A percentile compares a stretch with the other conserved stretches of the same genome.
These are phyloP conservation scores for Clonostachys rosea DNA, from an alignment of 2,329 filamentous ascomycete genomes.

Conservation along the genomic window DNA sequence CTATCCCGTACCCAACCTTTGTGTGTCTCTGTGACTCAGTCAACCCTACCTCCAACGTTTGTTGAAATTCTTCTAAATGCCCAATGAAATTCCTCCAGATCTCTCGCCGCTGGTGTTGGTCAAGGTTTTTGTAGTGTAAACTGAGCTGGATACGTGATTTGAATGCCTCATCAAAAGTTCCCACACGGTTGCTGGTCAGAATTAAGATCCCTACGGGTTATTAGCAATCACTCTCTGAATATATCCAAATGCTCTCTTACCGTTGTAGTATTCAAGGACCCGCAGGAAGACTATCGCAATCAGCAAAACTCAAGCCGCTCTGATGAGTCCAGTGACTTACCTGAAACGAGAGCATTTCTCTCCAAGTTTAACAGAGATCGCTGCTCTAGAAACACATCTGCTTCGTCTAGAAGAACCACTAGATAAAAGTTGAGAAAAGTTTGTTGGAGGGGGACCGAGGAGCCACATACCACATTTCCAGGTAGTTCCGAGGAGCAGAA, in stretches of 20 bases:
- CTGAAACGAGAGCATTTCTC: no score
- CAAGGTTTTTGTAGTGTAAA: slow-evolving; percentile 21
- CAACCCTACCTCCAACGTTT: background rate
- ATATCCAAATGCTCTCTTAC: background rate
- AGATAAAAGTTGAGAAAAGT: no score
- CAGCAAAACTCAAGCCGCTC: no score
- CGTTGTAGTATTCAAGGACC: background rate
- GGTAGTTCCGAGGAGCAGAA: no score
- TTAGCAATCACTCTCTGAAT: no score
- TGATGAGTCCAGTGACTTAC: no score
- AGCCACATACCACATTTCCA: background rate
- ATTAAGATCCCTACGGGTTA: slow-evolving; percentile 28
- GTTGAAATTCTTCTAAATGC: background rate
- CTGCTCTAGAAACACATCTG: no score
- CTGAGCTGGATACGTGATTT: slow-evolving; percentile 26
- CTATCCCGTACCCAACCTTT: background rate
- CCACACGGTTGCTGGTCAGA: slow-evolving; percentile 26
- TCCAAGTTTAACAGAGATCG: no score
- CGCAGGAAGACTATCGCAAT: background rate
- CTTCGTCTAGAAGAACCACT: no score
- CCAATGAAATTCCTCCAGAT: slow-evolving; percentile 23
- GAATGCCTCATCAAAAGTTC: slow-evolving; percentile 26
- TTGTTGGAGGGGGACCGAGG: background rate
- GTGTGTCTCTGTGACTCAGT: background rate
- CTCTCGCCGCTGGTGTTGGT: slow-evolving; percentile 7